These are phyloP conservation scores for Hypocrella siamensis DNA, from an alignment of 2,329 filamentous ascomycete genomes.

Conservation along the genomic window DNA sequence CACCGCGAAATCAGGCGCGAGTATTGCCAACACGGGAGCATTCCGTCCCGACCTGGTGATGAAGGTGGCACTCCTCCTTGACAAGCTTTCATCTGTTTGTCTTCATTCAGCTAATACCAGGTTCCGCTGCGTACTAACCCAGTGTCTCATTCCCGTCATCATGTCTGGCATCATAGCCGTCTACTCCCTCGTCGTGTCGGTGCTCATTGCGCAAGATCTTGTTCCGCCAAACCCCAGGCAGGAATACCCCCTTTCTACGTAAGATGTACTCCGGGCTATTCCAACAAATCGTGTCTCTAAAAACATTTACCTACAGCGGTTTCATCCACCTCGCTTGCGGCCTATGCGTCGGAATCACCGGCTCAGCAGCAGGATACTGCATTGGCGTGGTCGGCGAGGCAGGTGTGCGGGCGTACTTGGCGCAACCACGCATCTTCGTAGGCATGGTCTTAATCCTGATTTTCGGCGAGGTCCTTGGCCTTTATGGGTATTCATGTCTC, in stretches of 20 bases:
- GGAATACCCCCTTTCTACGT: too few species aligned
- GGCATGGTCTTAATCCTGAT: constrained; percentile 98
- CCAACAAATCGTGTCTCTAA: too few species aligned
- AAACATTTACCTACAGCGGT: constrained; percentile 35
- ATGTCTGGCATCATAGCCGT: constrained; percentile 99
- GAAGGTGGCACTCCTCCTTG: constrained; percentile 67
- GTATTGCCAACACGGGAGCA: constrained; percentile 71
- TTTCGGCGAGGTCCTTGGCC: constrained; percentile 91
- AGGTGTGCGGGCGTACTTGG: constrained; percentile 90
- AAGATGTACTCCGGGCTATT: too few species aligned
- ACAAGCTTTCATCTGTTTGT: too few species aligned
- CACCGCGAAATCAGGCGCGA: constrained; percentile 77
- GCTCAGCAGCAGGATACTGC: constrained; percentile 86
- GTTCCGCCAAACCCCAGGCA: constrained; percentile 43
- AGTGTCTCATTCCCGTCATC: constrained; percentile 78
- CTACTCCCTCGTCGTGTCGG: constrained; percentile 91
- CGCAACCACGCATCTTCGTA: constrained; percentile 89
- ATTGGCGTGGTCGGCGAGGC: constrained; percentile 93
- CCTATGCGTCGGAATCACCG: constrained; percentile 79
- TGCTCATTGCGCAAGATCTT: constrained; percentile 87
- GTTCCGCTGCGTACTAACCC: too few species aligned
- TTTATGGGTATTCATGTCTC: constrained; percentile 68
- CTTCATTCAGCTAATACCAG: too few species aligned
- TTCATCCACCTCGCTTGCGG: constrained; percentile 91
- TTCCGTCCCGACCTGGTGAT: constrained; percentile 81